phyloP scores from a whole-genome alignment of 345 rosid species.

The Erysimum cheiranthoides region DNA sequence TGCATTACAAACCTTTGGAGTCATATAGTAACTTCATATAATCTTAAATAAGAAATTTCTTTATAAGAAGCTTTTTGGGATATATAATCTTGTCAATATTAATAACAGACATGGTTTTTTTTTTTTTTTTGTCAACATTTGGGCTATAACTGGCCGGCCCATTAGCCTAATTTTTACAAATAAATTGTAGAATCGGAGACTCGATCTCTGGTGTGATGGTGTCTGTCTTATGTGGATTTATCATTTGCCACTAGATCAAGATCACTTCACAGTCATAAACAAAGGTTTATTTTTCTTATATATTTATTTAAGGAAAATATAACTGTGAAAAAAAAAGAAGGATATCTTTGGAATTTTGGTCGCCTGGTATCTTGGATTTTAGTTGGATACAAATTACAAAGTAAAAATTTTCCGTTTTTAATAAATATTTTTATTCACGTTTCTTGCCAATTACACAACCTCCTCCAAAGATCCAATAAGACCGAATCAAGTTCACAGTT shows the following conservation, averaged over 20 bases:
- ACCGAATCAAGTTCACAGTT: slow-evolving; percentile 25
- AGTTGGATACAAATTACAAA: slow-evolving; percentile 7
- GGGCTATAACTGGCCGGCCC: too few species aligned
- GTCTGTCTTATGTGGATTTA: too few species aligned
- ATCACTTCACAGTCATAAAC: too few species aligned
- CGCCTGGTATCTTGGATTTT: slow-evolving; percentile 11
- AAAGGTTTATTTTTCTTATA: background rate
- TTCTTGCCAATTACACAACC: slow-evolving; percentile 34
- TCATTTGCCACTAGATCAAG: too few species aligned
- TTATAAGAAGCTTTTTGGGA: background rate
- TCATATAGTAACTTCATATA: background rate
- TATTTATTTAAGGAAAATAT: background rate
- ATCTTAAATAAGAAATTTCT: background rate
- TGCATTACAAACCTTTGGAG: background rate
- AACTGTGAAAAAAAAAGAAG: background rate
- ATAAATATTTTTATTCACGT: background rate
- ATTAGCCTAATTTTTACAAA: too few species aligned
- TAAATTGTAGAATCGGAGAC: too few species aligned
- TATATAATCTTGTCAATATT: too few species aligned
- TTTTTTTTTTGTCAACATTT: too few species aligned
- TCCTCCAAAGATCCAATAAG: slow-evolving; percentile 21
- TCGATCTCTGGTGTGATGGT: too few species aligned
- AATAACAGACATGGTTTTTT: too few species aligned
- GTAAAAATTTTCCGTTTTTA: background rate
- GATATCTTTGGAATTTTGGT: slow-evolving; percentile 4